Evolutionary conservation across 257 asterid species (phyloP).

Genomic region (Jasminum sambac): DNA sequence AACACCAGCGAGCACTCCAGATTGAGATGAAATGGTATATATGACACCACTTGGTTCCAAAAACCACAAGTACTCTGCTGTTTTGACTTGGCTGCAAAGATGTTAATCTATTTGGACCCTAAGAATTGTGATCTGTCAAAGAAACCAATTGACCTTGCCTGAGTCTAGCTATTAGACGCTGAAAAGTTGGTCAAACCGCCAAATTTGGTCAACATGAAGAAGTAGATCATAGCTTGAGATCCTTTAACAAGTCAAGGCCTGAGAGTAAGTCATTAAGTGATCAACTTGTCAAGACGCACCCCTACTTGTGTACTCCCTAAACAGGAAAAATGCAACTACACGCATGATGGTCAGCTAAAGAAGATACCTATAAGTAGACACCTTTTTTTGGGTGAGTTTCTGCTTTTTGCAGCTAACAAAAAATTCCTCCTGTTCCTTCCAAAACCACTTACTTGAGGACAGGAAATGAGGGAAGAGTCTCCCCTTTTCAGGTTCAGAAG

Average conservation of each 20-base stretch:
- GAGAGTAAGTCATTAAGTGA: not conserved
- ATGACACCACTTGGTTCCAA: not conserved
- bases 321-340: not conserved
- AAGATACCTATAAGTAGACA: not conserved
- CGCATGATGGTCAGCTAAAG: not conserved
- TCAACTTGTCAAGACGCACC: not conserved
- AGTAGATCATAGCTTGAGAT: not conserved
- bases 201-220: not conserved
- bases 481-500: not conserved
- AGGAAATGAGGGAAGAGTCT: not conserved
- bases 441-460: not conserved
- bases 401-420: not conserved
- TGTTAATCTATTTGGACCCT: not conserved
- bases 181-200: not conserved
- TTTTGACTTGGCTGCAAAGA: not conserved
- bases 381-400: not conserved
- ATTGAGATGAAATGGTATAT: not conserved
- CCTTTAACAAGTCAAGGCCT: not conserved
- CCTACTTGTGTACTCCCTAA: not conserved
- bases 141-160: not conserved
- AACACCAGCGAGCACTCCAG: slow-evolving; percentile 7
- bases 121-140: not conserved
- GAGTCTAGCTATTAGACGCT: not conserved
- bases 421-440: not conserved
- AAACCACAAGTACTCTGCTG: not conserved